Base-by-base conservation (phyloP, 257 asterid genomes). In the Orobanche coerulescens region DNA sequence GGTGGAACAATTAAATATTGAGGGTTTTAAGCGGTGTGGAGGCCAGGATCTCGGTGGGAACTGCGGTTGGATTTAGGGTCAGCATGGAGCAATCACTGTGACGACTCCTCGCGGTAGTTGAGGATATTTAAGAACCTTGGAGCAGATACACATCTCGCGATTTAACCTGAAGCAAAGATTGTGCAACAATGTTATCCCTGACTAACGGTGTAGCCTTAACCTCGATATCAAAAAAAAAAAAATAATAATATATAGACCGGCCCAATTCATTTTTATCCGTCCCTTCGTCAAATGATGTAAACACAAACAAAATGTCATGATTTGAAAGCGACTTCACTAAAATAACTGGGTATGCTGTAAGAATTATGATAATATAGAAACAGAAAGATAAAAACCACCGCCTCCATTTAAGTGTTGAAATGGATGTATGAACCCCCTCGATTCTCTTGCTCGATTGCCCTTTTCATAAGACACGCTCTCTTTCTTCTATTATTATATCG, bases 401-500 rank as follows among this genome's bases (percentile, higher is more conserved):
- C 10, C 42, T 26, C 0, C 24, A 28, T 71, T n/a, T 62, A 55
- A 62, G 47, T 54, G 67, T 43, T 69, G 84, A 79, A 56, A 72
- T 58, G 65, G 81, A 79, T 79, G 75, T 72, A 22, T 66, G 77
- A 78, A 69, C 81, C 46, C 71, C 73, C 71, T 63, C 11, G 69
- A 66, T 61, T 73, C 55, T 69, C 65, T 72, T 53, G 82, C 61
- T 74, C 40, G 48, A 69, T 74, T 71, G 69, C 83, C 78, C 69
- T 71, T 68, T 64, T 71, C 72, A 33, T 61, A 65, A 73, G 80
- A 64, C 40, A 68, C 66, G 12, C 18, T 22, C 67, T 71, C 78
- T 78, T 66, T 64, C 78, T 43, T 74, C 75, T 49, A 71, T 64
- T 69, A 64, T 71, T 68, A 54, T n/a, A n/a, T 25, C 39, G 58